Evolutionary conservation across 31 red algal species (phyloP).

Genomic region (Asparagopsis taxiformis): DNA sequence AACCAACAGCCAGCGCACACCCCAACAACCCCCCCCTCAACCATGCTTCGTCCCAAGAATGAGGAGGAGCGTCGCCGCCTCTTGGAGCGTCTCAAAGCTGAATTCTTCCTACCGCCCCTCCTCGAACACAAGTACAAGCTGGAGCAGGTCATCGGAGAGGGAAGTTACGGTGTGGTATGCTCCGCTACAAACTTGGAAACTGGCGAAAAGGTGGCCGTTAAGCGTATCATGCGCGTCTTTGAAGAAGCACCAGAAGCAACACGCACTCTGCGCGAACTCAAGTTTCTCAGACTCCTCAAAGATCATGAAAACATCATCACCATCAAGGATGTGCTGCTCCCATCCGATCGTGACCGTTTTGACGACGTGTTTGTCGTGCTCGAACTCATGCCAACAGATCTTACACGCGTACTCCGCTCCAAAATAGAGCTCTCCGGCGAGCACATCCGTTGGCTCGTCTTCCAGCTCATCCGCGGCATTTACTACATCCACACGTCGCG

Average conservation of each 20-base stretch:
- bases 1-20: no score
- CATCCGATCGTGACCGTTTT: constrained; percentile 74
- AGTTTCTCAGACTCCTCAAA: constrained; percentile 89
- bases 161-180: constrained; percentile 94
- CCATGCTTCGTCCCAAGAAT: constrained; percentile 37
- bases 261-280: constrained; percentile 87
- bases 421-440: constrained; percentile 73
- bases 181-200: constrained; percentile 89
- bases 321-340: constrained; percentile 86
- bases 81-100: constrained; percentile 63
- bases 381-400: constrained; percentile 92
- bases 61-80: constrained; percentile 68
- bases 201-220: constrained; percentile 89
- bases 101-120: constrained; percentile 77
- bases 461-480: constrained; percentile 88
- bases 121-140: constrained; percentile 78
- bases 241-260: constrained; percentile 86
- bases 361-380: constrained; percentile 98
- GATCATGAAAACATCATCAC: constrained; percentile 92
- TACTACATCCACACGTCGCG: constrained; percentile 89
- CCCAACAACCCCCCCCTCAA: not conserved
- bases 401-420: constrained; percentile 83
- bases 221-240: constrained; percentile 92
- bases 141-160: constrained; percentile 87
- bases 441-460: constrained; percentile 93